These are phyloP conservation scores for Phialemoniopsis sp. DNA, from an alignment of 2,329 filamentous ascomycete genomes.

Conservation along the genomic window DNA sequence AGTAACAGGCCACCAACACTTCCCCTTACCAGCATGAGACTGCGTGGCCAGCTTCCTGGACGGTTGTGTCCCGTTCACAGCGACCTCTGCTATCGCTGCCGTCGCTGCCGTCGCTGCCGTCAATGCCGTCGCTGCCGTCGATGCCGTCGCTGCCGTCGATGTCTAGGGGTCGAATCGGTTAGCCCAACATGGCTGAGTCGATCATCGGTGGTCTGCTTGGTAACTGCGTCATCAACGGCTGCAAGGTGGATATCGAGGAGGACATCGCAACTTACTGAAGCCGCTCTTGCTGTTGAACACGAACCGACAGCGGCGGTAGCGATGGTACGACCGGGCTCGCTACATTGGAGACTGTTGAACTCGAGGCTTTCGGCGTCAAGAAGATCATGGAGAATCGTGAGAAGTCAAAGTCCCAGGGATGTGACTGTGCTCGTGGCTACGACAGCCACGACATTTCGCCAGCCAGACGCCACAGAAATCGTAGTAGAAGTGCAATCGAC, in stretches of 20 bases:
- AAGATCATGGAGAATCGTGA: slow-evolving; percentile 46
- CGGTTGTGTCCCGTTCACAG: no score
- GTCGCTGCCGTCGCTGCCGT: slow-evolving; percentile 93
- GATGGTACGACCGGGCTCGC: slow-evolving; percentile 50
- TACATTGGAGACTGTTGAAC: slow-evolving; percentile 57
- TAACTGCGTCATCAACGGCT: slow-evolving; percentile 81
- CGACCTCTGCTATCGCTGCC: no score
- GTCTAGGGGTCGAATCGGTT: no score
- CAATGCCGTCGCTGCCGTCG: slow-evolving; percentile 78
- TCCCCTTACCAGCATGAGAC: no score
- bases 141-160: no score
- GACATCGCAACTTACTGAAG: slow-evolving; percentile 58
- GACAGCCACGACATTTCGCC: slow-evolving; percentile 36
- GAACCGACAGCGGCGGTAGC: slow-evolving; percentile 29
- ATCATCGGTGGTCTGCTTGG: slow-evolving; percentile 85
- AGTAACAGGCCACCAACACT: no score
- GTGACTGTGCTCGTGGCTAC: slow-evolving; percentile 43
- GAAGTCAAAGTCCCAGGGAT: slow-evolving; percentile 49
- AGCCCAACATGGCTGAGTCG: slow-evolving; percentile 78
- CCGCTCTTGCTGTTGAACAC: slow-evolving; percentile 60
- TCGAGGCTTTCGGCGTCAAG: slow-evolving; percentile 59
- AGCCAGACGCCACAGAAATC: slow-evolving; percentile 40
- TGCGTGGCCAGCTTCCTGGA: no score
- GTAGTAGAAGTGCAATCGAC: slow-evolving; percentile 64
- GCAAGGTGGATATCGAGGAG: slow-evolving; percentile 61